Conservation (phyloP, 176 grass and related monocot species). For the Rhynchospora tenuis region DNA sequence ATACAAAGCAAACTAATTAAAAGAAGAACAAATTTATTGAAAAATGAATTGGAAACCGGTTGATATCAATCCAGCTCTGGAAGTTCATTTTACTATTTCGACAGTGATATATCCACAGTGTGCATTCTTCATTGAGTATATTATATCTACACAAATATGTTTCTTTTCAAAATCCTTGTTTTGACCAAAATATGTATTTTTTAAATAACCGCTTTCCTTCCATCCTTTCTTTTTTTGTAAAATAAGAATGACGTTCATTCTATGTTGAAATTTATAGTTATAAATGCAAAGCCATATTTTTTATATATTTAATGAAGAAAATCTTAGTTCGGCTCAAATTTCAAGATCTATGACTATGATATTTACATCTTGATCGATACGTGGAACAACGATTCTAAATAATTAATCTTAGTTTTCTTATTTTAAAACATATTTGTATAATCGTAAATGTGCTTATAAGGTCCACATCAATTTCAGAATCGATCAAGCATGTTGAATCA, state of each 20-base stretch:
- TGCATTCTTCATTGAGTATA: neutral
- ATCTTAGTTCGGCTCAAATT: too few relatives aligned
- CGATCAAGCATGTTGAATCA: neutral
- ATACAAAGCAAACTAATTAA: neutral
- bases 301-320: too few relatives aligned
- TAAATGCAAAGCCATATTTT: too few relatives aligned
- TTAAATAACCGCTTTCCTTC: neutral
- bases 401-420: too few relatives aligned
- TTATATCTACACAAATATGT: neutral
- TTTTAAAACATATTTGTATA: too few relatives aligned
- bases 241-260: neutral
- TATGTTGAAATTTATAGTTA: neutral
- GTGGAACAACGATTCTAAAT: too few relatives aligned
- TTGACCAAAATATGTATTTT: neutral
- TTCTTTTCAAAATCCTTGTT: neutral
- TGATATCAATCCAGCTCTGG: neutral
- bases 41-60: neutral
- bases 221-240: neutral
- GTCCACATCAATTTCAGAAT: too few relatives aligned
- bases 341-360: too few relatives aligned
- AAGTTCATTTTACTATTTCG: neutral
- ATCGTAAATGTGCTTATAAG: too few relatives aligned
- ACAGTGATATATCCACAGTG: neutral
- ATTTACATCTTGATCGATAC: too few relatives aligned
- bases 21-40: neutral